These are phyloP conservation scores for Karstenula rhodostoma DNA, from an alignment of 2,329 filamentous ascomycete species.

Conservation along the genomic window DNA sequence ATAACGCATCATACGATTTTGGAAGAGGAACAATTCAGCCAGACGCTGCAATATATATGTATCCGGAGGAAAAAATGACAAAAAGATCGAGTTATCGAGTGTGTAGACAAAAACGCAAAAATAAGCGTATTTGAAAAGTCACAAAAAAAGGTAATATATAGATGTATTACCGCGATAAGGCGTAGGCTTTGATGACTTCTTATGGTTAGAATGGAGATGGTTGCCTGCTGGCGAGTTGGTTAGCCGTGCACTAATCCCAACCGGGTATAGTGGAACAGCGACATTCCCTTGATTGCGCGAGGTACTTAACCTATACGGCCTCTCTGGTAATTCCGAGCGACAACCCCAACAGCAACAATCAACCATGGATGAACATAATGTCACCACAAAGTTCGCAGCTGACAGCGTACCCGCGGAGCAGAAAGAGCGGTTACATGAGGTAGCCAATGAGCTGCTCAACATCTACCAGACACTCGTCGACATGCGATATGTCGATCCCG, in stretches of 20 bases:
- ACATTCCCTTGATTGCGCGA: neutral
- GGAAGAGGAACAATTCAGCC: too few relatives aligned
- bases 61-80: too few relatives aligned
- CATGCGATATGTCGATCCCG: constrained; percentile 21
- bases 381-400: neutral
- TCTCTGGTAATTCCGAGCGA: neutral
- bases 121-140: too few relatives aligned
- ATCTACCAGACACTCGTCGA: constrained; percentile 22
- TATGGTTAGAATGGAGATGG: neutral
- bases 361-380: neutral
- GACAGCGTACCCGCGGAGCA: constrained; percentile 1
- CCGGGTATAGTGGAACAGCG: neutral
- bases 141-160: too few relatives aligned
- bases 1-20: neutral
- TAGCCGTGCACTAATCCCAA: neutral
- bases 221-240: neutral
- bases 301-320: neutral
- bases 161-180: neutral
- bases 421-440: constrained; percentile 10
- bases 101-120: too few relatives aligned
- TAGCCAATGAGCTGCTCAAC: constrained; percentile 11
- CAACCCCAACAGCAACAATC: neutral
- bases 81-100: too few relatives aligned
- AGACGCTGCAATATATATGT: neutral
- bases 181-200: neutral